Evolutionary conservation across 1,284 basidiomycete species (phyloP).

Genomic region (Cryptococcus amylolentus): DNA sequence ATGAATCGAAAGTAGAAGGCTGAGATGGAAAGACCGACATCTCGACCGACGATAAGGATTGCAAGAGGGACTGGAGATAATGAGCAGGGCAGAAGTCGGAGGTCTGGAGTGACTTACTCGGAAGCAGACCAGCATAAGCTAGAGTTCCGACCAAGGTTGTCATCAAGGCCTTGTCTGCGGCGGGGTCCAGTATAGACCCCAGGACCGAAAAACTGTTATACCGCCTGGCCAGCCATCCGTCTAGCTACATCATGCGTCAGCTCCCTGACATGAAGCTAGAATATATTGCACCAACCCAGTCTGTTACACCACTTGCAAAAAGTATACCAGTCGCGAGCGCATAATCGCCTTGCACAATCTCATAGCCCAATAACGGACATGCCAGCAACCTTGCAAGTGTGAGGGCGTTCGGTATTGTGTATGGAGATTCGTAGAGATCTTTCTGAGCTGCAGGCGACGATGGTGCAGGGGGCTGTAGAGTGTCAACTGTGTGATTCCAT

Average conservation of each 20-base stretch:
- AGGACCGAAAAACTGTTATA: constrained; percentile 84
- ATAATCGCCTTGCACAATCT: constrained; percentile 82
- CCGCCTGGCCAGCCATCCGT: constrained; percentile 83
- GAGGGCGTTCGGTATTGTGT: constrained; percentile 88
- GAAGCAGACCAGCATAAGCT: constrained; percentile 75
- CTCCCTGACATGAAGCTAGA: neutral
- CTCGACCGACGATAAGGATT: constrained; percentile 81
- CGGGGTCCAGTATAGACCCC: constrained; percentile 92
- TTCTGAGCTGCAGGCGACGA: constrained; percentile 1
- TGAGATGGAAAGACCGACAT: constrained; percentile 78
- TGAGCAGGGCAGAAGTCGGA: neutral
- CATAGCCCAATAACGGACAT: constrained; percentile 86
- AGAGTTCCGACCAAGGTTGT: constrained; percentile 88
- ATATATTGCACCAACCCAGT: constrained; percentile 62
- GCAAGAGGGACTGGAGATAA: constrained; percentile 68
- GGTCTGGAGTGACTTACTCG: constrained; percentile 56
- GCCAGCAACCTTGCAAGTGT: constrained; percentile 81
- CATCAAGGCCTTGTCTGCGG: constrained; percentile 94
- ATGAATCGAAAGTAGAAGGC: constrained; percentile 94
- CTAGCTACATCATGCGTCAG: constrained; percentile 57
- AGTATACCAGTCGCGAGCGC: constrained; percentile 74
- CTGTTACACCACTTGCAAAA: constrained; percentile 83
- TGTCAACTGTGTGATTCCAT: neutral
- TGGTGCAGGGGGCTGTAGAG: neutral
- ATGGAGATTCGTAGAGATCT: constrained; percentile 75